A percentile compares a stretch with the other conserved stretches of the same genome.
These are phyloP conservation scores for Ogataea ganodermae DNA, from an alignment of 805 yeast species.

Conservation along the genomic window DNA sequence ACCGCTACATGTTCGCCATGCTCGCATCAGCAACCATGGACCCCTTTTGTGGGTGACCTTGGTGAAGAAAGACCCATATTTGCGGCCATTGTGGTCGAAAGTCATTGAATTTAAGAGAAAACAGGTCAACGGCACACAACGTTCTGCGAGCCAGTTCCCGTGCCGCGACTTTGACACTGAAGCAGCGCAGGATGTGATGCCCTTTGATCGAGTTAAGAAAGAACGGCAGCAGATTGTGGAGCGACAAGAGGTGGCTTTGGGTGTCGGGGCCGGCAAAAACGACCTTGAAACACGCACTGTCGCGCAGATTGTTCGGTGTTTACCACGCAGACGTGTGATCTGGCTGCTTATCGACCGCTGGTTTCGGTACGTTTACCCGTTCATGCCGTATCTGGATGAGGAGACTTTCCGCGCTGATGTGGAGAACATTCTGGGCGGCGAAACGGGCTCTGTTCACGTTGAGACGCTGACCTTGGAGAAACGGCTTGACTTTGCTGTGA, in stretches of 20 bases:
- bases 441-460: slow-evolving; percentile 15
- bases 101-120: slow-evolving; percentile 25
- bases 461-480: slow-evolving; percentile 38
- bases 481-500: slow-evolving; percentile 48
- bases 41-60: slow-evolving; percentile 53
- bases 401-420: slow-evolving; percentile 36
- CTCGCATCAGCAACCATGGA: slow-evolving; percentile 49
- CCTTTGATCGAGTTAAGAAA: slow-evolving; percentile 15
- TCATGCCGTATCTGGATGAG: slow-evolving; percentile 49
- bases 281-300: slow-evolving; percentile 28
- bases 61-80: slow-evolving; percentile 47
- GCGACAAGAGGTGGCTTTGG: slow-evolving; percentile 16
- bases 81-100: slow-evolving; percentile 38
- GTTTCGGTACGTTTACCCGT: slow-evolving; percentile 48
- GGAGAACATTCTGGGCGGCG: slow-evolving; percentile 38
- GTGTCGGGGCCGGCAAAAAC: slow-evolving; percentile 13
- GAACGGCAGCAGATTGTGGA: slow-evolving; percentile 2
- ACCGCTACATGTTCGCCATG: slow-evolving; percentile 44
- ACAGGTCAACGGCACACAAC: slow-evolving; percentile 11
- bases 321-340: slow-evolving; percentile 46
- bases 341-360: slow-evolving; percentile 49
- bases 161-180: slow-evolving; percentile 38
- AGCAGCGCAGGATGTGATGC: slow-evolving; percentile 41
- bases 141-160: slow-evolving; percentile 26
- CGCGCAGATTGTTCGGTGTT: slow-evolving; percentile 35